A percentile compares a stretch with the other conserved stretches of the same genome.
Evolutionary conservation across 495 filamentous ascomycete genomes (phyloP).

Genomic region (Penicillium daleae): DNA sequence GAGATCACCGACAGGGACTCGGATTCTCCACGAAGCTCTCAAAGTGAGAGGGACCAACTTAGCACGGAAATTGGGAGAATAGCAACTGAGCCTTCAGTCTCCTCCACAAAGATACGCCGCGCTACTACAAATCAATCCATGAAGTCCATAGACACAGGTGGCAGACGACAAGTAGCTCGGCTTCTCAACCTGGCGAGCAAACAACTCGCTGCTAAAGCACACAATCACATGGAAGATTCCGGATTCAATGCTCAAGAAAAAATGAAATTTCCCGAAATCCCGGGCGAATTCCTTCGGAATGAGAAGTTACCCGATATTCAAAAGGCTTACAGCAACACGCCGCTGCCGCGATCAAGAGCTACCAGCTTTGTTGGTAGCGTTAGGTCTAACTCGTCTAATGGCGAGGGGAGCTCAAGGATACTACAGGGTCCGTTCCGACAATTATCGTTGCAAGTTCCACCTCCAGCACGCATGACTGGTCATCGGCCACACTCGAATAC

Average conservation of each 20-base stretch:
- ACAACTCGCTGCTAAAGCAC: slow-evolving; percentile 44
- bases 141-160: slow-evolving; percentile 26
- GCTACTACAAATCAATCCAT: slow-evolving; percentile 19
- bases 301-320: slow-evolving; percentile 38
- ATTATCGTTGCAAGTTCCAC: slow-evolving; percentile 13
- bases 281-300: slow-evolving; percentile 53
- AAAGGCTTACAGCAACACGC: slow-evolving; percentile 40
- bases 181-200: slow-evolving; percentile 36
- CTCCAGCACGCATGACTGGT: slow-evolving; percentile 4
- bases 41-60: not conserved
- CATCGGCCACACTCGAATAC: slow-evolving; percentile 21
- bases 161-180: slow-evolving; percentile 46
- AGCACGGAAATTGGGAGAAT: not conserved
- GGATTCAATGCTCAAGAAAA: slow-evolving; percentile 48
- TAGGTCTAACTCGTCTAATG: slow-evolving; percentile 21
- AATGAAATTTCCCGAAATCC: slow-evolving; percentile 53
- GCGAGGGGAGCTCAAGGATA: slow-evolving; percentile 22
- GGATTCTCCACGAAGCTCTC: not conserved
- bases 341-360: slow-evolving; percentile 29
- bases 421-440: slow-evolving; percentile 6
- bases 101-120: slow-evolving; percentile 9
- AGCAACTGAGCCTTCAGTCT: slow-evolving; percentile 1
- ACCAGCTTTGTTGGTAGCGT: slow-evolving; percentile 24
- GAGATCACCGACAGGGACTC: not conserved
- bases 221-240: slow-evolving; percentile 47